Conservation (phyloP, 2,329 filamentous ascomycete species). For the Setomelanomma holmii region DNA sequence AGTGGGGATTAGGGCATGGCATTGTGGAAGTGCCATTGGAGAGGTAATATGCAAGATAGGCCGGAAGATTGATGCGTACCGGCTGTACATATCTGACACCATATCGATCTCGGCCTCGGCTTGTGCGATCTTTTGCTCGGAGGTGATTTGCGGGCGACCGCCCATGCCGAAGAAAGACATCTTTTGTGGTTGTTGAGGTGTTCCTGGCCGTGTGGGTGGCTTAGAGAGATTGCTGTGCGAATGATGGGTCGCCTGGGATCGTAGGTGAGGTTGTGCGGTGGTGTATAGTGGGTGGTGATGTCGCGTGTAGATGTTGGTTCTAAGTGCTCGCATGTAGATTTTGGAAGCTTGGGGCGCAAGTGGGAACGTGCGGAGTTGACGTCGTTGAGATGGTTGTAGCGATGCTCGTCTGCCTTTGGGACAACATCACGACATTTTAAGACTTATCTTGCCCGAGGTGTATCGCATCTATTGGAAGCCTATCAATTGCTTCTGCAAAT, state of each 20-base stretch:
- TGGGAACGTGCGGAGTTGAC: neutral
- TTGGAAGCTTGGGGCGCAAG: neutral
- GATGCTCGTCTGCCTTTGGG: too few relatives aligned
- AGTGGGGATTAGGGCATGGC: neutral
- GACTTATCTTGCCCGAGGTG: too few relatives aligned
- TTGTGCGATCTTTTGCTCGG: slow-evolving; percentile 95
- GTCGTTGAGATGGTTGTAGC: too few relatives aligned
- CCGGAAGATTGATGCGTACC: too few relatives aligned
- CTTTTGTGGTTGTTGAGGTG: neutral
- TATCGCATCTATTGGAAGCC: too few relatives aligned
- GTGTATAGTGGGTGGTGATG: neutral
- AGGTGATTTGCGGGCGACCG: slow-evolving; percentile 81
- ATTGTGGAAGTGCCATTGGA: neutral
- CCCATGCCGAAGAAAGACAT: slow-evolving; percentile 56
- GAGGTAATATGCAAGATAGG: too few relatives aligned
- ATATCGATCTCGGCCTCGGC: slow-evolving; percentile 98
- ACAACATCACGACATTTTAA: too few relatives aligned
- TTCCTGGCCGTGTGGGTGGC: neutral
- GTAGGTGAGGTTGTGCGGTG: neutral
- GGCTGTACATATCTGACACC: slow-evolving; percentile 97
- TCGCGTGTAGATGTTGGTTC: neutral
- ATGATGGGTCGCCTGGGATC: too few relatives aligned
- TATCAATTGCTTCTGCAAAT: too few relatives aligned
- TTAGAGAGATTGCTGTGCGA: too few relatives aligned
- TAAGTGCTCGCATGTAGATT: neutral